These are phyloP conservation scores for Strigomonas galati DNA, from an alignment of 208 protist species.

Conservation along the genomic window DNA sequence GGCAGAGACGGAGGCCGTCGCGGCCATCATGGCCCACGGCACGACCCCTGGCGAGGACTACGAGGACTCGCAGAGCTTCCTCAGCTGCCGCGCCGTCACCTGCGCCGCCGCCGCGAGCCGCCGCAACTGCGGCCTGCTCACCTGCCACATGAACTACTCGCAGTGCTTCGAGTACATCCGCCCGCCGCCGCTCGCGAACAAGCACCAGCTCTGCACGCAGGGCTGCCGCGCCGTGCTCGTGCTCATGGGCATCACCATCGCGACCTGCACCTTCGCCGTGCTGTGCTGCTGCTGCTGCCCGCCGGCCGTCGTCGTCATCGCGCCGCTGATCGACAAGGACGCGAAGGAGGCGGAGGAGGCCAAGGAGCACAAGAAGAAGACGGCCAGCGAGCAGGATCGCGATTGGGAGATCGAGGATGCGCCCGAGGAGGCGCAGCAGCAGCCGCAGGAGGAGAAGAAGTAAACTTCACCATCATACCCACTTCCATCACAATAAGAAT, in stretches of 20 bases:
- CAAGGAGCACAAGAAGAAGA: background rate
- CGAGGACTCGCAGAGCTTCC: conserved; percentile 34
- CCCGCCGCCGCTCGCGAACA: conserved; percentile 42
- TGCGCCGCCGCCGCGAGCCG: conserved; percentile 42
- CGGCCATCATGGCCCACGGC: conserved; percentile 39
- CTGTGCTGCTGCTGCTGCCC: conserved; percentile 54
- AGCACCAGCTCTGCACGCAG: conserved; percentile 51
- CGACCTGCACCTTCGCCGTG: conserved; percentile 23
- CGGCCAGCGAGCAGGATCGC: background rate
- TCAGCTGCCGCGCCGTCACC: conserved; percentile 31
- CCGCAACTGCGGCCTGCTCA: conserved; percentile 55
- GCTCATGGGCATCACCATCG: conserved; percentile 56
- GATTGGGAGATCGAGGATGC: background rate
- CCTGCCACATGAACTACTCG: conserved; percentile 57
- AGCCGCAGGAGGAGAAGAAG: background rate
- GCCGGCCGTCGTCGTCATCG: conserved; percentile 21
- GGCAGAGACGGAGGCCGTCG: conserved; percentile 18
- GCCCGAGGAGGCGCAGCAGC: conserved; percentile 4
- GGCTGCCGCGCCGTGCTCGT: conserved; percentile 48
- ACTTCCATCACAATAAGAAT: background rate
- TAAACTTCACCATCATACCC: background rate
- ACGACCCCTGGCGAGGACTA: conserved; percentile 31
- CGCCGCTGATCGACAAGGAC: conserved; percentile 33
- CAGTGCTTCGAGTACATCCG: conserved; percentile 61
- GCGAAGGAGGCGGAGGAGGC: conserved; percentile 12